Evolutionary conservation across 176 grass and related monocot species (phyloP), one percentile per base, ranked within the genome.

Genomic region (Areca catechu): DNA sequence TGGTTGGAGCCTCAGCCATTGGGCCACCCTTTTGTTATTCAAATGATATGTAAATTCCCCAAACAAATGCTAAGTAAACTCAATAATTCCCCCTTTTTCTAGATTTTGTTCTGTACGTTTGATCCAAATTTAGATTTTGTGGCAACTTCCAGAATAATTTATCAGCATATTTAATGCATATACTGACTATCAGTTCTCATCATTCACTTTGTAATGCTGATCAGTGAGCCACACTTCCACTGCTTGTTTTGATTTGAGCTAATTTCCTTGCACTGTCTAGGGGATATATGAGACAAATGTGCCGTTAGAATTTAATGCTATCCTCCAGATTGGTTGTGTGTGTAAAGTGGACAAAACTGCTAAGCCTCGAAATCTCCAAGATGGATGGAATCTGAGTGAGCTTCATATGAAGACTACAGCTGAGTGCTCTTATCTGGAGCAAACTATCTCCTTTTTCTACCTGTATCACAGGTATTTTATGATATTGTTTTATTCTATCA

Each of bases 281-380:
- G 91, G 92, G 30, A 90, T 96, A 79, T 96, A 96, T 24, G 92
- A 96, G 71, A 96, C 80, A 51, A 90, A 96, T 74, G 65, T 96
- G 73, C 75, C 75, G 55, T 20, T 78, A 47, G 80, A 90, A 37
- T 80, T 84, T 59, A 78, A 79, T 74, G 74, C 77, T 24, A 79
- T 96, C 79, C 71, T 96, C 67, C 83, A 90, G 81, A 81, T 96
- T 79, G 92, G 92, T 28, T 97, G 92, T 62, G 92, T 97, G 15
- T 97, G 83, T 61, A 91, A 97, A 88, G 77, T 88, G 61, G 81
- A 97, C 61, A 97, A 97, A 50, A 76, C 83, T 74, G 75, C 65
- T 29, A 84, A 66, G 61, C 65, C 54, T 19, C 69, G 78, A 76
- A 91, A 65, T 74, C 72, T 81, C 62, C 80, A 90, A 77, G 80